phyloP scores from a whole-genome alignment of 2,329 filamentous ascomycete species.

The Plectosphaerella plurivora region DNA sequence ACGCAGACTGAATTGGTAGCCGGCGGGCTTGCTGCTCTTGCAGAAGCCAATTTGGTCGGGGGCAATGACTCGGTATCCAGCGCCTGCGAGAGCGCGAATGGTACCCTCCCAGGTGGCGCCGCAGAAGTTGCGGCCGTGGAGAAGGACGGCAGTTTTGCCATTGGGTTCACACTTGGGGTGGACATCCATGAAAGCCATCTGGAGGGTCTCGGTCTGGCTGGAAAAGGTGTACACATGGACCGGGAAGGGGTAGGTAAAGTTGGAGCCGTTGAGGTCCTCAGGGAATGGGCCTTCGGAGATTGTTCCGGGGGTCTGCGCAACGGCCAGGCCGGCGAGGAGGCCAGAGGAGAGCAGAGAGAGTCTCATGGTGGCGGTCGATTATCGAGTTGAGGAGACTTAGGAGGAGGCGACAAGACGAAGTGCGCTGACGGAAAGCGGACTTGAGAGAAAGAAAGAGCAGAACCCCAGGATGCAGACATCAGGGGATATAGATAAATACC shows the following conservation, averaged over 20 bases:
- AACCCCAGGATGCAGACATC: no score
- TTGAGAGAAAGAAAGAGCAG: no score
- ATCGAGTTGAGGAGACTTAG: no score
- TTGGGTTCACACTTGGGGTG: conserved; percentile 25
- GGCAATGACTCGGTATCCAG: conserved; percentile 46
- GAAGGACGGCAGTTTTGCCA: conserved; percentile 38
- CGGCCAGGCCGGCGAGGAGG: no score
- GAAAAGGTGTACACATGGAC: conserved; percentile 41
- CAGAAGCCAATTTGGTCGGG: conserved; percentile 54
- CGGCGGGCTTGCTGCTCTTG: conserved; percentile 47
- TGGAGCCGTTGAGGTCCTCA: conserved; percentile 40
- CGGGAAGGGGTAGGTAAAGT: conserved; percentile 49
- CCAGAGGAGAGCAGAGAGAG: no score
- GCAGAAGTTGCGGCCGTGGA: conserved; percentile 55
- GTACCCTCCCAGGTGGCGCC: conserved; percentile 47
- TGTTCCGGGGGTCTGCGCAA: no score
- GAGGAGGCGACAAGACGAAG: no score
- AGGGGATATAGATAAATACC: no score
- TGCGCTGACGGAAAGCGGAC: no score
- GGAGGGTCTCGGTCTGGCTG: conserved; percentile 40
- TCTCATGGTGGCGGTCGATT: no score
- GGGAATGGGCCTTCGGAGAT: no score
- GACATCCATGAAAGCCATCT: conserved; percentile 54
- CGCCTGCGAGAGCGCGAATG: conserved; percentile 30
- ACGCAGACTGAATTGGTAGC: conserved; percentile 48